Conservation (phyloP, 495 filamentous ascomycete genomes). For the Hyphodiscus hymeniophilus region DNA sequence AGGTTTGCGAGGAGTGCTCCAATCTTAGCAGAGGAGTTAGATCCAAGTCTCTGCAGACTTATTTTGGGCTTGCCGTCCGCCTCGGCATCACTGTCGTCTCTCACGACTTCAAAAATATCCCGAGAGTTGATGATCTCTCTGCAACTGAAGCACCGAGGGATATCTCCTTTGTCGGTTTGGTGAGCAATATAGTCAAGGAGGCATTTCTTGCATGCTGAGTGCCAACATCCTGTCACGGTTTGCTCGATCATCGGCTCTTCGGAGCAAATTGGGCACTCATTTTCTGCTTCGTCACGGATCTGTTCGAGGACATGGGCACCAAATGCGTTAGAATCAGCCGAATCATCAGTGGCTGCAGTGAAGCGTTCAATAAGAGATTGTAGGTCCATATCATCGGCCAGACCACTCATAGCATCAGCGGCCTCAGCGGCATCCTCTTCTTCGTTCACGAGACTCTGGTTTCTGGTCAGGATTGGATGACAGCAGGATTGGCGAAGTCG, state of each 20-base stretch:
- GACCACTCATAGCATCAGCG: slow-evolving; percentile 68
- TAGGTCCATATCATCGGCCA: slow-evolving; percentile 96
- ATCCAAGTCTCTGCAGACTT: slow-evolving; percentile 70
- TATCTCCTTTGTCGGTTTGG: slow-evolving; percentile 63
- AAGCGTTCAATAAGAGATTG: slow-evolving; percentile 78
- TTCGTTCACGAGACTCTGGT: slow-evolving; percentile 75
- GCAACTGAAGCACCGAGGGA: slow-evolving; percentile 82
- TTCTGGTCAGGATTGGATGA: slow-evolving; percentile 81
- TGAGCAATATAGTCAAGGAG: slow-evolving; percentile 79
- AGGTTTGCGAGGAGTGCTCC: slow-evolving; percentile 69
- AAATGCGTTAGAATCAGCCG: slow-evolving; percentile 61
- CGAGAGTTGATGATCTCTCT: slow-evolving; percentile 71
- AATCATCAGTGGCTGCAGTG: slow-evolving; percentile 55
- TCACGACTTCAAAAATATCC: slow-evolving; percentile 86
- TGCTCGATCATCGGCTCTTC: slow-evolving; percentile 94
- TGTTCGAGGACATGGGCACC: slow-evolving; percentile 81
- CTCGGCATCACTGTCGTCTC: slow-evolving; percentile 35
- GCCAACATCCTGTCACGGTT: slow-evolving; percentile 92
- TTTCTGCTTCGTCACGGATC: slow-evolving; percentile 78
- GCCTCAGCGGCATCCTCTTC: slow-evolving; percentile 77
- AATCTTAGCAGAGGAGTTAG: slow-evolving; percentile 81
- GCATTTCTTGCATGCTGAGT: slow-evolving; percentile 91
- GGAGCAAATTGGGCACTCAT: slow-evolving; percentile 90
- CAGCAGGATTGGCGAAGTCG: slow-evolving; percentile 92
- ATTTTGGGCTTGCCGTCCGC: slow-evolving; percentile 47